Evolutionary conservation across 805 yeast genomes (phyloP).

Genomic region (Kluyveromyces aestuarii): DNA sequence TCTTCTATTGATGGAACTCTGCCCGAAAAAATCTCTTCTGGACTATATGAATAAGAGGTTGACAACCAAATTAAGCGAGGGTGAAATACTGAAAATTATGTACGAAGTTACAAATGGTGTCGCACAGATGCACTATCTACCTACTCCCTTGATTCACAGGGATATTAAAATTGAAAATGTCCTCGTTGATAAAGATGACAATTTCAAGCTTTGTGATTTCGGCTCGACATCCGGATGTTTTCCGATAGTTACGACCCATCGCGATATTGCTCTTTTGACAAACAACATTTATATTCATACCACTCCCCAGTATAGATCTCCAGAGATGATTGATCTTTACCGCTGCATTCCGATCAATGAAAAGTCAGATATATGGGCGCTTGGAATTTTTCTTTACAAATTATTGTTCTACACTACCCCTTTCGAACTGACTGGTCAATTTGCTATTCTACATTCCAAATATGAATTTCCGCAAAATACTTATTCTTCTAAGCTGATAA

Average conservation of each 20-base stretch:
- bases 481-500: conserved; percentile 63
- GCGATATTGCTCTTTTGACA: conserved; percentile 61
- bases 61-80: conserved; percentile 65
- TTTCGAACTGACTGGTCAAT: conserved; percentile 73
- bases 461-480: conserved; percentile 72
- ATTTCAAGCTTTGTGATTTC: conserved; percentile 84
- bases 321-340: conserved; percentile 91
- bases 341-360: conserved; percentile 81
- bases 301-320: conserved; percentile 91
- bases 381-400: conserved; percentile 86
- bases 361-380: conserved; percentile 93
- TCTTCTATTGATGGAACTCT: conserved; percentile 83
- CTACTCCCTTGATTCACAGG: conserved; percentile 71
- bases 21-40: conserved; percentile 77
- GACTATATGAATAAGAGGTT: conserved; percentile 87
- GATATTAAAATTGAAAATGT: conserved; percentile 95
- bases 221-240: conserved; percentile 61
- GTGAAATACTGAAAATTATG: conserved; percentile 77
- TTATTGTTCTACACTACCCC: conserved; percentile 91
- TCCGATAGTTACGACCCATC: conserved; percentile 63
- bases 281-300: conserved; percentile 86
- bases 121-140: conserved; percentile 70
- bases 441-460: conserved; percentile 78
- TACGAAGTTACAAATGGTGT: conserved; percentile 72
- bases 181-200: conserved; percentile 56